These are phyloP conservation scores for Fusarium aywerte DNA, from an alignment of 2,329 filamentous ascomycete genomes.

Conservation along the genomic window DNA sequence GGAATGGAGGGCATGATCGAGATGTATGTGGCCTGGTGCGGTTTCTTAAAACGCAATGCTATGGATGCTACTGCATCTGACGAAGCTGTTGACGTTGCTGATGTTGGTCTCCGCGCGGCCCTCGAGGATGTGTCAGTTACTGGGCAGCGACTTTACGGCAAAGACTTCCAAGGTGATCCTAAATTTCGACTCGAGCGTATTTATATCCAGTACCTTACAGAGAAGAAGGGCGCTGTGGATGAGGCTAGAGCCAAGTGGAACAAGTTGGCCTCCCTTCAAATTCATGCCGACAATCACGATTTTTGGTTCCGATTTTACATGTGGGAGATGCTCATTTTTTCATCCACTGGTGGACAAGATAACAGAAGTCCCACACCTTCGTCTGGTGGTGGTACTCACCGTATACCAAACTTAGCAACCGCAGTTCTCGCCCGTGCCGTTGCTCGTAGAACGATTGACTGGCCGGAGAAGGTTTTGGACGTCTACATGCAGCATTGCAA, in stretches of 20 bases:
- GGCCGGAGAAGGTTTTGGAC: conserved; percentile 80
- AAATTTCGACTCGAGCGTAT: conserved; percentile 90
- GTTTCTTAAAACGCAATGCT: conserved; percentile 87
- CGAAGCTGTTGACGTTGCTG: conserved; percentile 88
- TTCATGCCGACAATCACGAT: conserved; percentile 81
- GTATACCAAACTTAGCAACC: conserved; percentile 79
- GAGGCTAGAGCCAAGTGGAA: conserved; percentile 83
- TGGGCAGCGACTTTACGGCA: conserved; percentile 78
- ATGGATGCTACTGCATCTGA: conserved; percentile 78
- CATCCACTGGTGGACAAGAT: conserved; percentile 54
- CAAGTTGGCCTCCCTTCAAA: conserved; percentile 70
- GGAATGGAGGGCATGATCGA: conserved; percentile 90
- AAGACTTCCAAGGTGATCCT: conserved; percentile 84
- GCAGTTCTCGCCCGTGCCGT: conserved; percentile 79
- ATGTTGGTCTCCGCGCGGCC: conserved; percentile 86
- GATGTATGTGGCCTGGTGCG: conserved; percentile 94
- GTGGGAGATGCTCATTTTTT: conserved; percentile 83
- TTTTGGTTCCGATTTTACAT: conserved; percentile 95
- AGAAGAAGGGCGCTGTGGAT: conserved; percentile 80
- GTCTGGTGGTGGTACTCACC: conserved; percentile 59
- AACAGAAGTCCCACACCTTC: conserved; percentile 65
- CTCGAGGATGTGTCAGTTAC: conserved; percentile 87
- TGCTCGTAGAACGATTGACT: conserved; percentile 71
- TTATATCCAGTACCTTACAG: conserved; percentile 89
- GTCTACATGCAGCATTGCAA: conserved; percentile 84